Percentiles rank a stretch among this genome's conserved stretches.
Conservation (phyloP, 805 yeast species). For the Cyberlindnera nakhonratchasimensis region DNA sequence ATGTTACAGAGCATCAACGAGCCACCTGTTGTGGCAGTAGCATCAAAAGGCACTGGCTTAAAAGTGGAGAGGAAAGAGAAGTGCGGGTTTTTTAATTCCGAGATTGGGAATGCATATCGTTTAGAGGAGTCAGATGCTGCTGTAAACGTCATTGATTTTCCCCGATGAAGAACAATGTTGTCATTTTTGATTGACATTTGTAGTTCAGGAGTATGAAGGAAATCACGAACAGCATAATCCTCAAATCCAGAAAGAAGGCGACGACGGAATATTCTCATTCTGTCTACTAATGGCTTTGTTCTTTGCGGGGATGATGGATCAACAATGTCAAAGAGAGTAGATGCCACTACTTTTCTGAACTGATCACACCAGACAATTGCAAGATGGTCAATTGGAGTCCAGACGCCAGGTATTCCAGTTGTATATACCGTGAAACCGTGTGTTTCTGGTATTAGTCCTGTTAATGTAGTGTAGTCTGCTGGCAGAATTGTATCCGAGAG, state of each 20-base stretch:
- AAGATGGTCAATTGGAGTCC: conserved; percentile 92
- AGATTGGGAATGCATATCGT: conserved; percentile 7
- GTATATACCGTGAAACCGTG: conserved; percentile 84
- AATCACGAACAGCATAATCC: conserved; percentile 29
- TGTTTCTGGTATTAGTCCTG: conserved; percentile 63
- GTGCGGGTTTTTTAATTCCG: not conserved
- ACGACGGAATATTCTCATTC: conserved; percentile 57
- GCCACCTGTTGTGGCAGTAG: not conserved
- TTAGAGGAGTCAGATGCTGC: conserved; percentile 2
- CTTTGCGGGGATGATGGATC: conserved; percentile 45
- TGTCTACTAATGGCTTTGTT: conserved; percentile 47
- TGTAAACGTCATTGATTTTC: conserved; percentile 2
- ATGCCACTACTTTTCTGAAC: conserved; percentile 60
- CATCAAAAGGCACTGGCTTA: conserved; percentile 1
- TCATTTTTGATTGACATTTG: conserved; percentile 24
- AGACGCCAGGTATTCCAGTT: conserved; percentile 83
- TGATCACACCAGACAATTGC: conserved; percentile 98
- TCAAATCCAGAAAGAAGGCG: conserved; percentile 56
- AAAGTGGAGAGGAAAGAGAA: conserved; percentile 8
- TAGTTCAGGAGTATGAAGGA: conserved; percentile 6
- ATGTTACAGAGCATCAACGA: conserved; percentile 15
- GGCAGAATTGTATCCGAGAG: conserved; percentile 73
- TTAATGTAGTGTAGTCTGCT: conserved; percentile 81
- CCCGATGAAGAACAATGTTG: conserved; percentile 14
- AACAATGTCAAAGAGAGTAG: conserved; percentile 54